phyloP scores from a whole-genome alignment of 306 rosid species.

The Sicyos edulis region DNA sequence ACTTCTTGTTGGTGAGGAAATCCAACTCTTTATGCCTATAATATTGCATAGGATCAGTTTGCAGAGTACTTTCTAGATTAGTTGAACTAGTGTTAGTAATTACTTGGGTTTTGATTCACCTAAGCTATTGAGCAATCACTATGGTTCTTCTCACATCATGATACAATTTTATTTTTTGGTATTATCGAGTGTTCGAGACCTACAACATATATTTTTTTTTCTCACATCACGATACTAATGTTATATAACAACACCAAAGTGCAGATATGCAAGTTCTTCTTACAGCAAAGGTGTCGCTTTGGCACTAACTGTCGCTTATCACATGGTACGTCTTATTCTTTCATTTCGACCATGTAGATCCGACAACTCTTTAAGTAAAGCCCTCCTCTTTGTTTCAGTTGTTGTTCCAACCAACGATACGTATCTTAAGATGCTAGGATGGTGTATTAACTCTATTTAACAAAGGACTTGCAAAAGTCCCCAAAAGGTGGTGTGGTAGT shows the following conservation, averaged over 20 bases:
- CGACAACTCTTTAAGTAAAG: conserved; percentile 16
- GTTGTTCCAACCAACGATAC: conserved; percentile 17
- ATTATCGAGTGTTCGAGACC: no score
- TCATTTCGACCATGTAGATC: conserved; percentile 25
- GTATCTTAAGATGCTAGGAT: conserved; percentile 24
- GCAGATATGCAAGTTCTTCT: conserved; percentile 99
- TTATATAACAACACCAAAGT: conserved; percentile 43
- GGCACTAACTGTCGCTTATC: conserved; percentile 86
- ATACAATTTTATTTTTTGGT: no score
- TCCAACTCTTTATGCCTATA: background rate
- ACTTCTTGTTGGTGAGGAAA: background rate
- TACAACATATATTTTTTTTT: conserved; percentile 13
- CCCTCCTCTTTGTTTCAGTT: conserved; percentile 17
- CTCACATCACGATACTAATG: conserved; percentile 47
- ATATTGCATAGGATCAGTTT: background rate
- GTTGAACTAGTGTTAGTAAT: background rate
- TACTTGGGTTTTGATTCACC: conserved; percentile 9
- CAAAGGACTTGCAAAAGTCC: background rate
- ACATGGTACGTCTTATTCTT: conserved; percentile 69
- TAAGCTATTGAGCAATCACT: conserved; percentile 29
- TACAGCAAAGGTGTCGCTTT: conserved; percentile 87
- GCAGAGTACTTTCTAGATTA: background rate
- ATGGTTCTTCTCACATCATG: conserved; percentile 31
- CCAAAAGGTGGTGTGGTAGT: no score
- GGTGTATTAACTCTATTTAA: conserved; percentile 1